These are phyloP conservation scores for Collybia nuda DNA, from an alignment of 768 basidiomycete species.

Conservation along the genomic window DNA sequence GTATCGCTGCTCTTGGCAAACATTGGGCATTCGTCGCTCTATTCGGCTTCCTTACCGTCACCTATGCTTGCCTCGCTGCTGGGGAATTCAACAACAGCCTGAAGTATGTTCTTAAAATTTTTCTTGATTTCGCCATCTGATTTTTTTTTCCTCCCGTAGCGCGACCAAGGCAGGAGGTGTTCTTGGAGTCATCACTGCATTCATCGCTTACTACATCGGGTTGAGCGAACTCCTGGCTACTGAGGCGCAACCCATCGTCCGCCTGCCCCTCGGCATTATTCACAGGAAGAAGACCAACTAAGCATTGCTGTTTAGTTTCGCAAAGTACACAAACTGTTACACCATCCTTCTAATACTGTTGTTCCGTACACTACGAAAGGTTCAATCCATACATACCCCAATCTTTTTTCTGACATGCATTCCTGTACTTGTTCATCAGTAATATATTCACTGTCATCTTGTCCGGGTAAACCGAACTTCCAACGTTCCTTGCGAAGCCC, in stretches of 20 bases:
- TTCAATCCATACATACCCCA: too few relatives aligned
- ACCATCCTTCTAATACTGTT: too few relatives aligned
- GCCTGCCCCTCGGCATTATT: conserved; percentile 44
- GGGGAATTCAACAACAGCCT: conserved; percentile 30
- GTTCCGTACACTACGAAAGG: too few relatives aligned
- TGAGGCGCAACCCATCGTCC: conserved; percentile 36
- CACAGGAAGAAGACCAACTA: conserved; percentile 18
- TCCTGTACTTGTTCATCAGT: too few relatives aligned
- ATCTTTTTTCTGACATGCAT: too few relatives aligned
- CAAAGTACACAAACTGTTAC: too few relatives aligned
- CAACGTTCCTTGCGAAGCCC: too few relatives aligned
- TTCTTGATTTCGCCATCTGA: not conserved
- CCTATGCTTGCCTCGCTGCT: conserved; percentile 42
- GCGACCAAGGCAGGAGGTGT: conserved; percentile 42
- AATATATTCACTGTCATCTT: too few relatives aligned
- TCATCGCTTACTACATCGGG: conserved; percentile 49
- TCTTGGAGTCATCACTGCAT: conserved; percentile 43
- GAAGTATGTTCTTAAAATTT: conserved; percentile 21
- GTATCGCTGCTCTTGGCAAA: conserved; percentile 39
- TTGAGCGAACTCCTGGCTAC: conserved; percentile 40
- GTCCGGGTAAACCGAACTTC: too few relatives aligned
- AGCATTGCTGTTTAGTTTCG: not conserved
- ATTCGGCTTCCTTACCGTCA: conserved; percentile 34
- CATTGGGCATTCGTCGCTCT: conserved; percentile 37
- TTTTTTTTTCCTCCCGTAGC: conserved; percentile 17